A percentile compares a stretch with the other conserved stretches of the same genome.
phyloP scores from a whole-genome alignment of 2,329 filamentous ascomycete genomes.

The Cordyceps farinosa region DNA sequence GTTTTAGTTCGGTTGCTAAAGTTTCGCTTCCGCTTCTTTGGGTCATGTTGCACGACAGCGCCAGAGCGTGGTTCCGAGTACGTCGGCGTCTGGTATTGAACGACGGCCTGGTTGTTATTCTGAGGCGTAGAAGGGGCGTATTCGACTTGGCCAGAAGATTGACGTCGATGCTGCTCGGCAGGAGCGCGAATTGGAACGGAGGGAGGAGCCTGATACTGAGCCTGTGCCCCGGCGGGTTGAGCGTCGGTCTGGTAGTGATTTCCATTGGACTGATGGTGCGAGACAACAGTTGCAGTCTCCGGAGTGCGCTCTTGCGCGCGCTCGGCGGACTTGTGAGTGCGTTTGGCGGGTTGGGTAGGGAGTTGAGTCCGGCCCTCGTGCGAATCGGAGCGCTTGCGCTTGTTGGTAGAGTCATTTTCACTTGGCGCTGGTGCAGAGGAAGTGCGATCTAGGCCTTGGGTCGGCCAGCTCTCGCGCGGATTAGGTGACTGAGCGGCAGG shows the following conservation, averaged over 20 bases:
- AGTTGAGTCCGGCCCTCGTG: slow-evolving; percentile 42
- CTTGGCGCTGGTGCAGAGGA: slow-evolving; percentile 40
- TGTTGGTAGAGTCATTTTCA: slow-evolving; percentile 50
- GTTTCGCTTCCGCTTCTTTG: slow-evolving; percentile 70
- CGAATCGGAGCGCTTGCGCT: slow-evolving; percentile 69
- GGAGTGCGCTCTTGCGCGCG: slow-evolving; percentile 28
- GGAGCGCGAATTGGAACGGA: slow-evolving; percentile 32
- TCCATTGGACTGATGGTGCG: slow-evolving; percentile 34
- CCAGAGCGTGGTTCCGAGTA: slow-evolving; percentile 50
- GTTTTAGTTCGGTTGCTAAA: slow-evolving; percentile 97
- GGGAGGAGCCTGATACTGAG: slow-evolving; percentile 32
- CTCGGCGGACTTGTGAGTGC: slow-evolving; percentile 16
- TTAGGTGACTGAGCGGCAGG: slow-evolving; percentile 22
- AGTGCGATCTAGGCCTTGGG: slow-evolving; percentile 38
- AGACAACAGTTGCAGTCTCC: slow-evolving; percentile 42
- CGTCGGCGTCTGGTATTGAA: slow-evolving; percentile 35
- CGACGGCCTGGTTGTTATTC: slow-evolving; percentile 40
- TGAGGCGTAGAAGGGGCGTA: slow-evolving; percentile 42
- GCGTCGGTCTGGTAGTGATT: slow-evolving; percentile 43
- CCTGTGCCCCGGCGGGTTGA: slow-evolving; percentile 40
- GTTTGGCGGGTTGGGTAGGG: slow-evolving; percentile 32
- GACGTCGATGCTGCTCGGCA: slow-evolving; percentile 24
- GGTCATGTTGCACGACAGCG: slow-evolving; percentile 52
- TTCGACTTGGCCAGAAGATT: slow-evolving; percentile 48
- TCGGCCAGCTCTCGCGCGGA: slow-evolving; percentile 42